Base-by-base conservation (phyloP, 805 yeast species). In the Hanseniaspora mollemarum region DNA sequence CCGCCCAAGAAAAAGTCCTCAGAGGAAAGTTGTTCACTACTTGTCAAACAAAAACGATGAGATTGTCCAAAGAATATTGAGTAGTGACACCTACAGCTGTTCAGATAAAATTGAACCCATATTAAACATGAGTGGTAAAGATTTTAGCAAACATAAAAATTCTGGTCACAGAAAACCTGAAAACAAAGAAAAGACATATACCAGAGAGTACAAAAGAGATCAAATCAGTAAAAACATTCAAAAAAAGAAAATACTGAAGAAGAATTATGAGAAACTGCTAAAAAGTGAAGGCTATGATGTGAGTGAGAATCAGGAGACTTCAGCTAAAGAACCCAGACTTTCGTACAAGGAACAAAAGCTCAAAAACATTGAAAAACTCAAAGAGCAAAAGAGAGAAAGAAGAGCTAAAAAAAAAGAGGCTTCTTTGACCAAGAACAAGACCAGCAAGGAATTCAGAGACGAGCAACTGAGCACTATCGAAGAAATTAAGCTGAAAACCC, bases 211-310 rank as follows among this genome's bases (percentile, higher is more conserved):
- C 54, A 59, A 59, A 60, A 71, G 68, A 16, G 73, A 76, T 50
- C 96, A 87, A 54, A 88, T 88, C 59, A 81, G 82, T 59, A 76
- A 74, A 60, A 81, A 92, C 12, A 73, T 88, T 56, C 74, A 77
- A 0, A 94, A 87, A 60, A 76, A 87, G 54, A 85, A 95, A 13
- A 74, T 92, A 59, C 73, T 88, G 56, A 77, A 86, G 69, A 84
- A 81, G 64, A 79, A 77, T 45, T 88, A 88, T 61, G 80, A 85
- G 70, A 87, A 87, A 63, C 69, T 86, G 49, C 63, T 87, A 37
- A 83, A 84, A 55, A 74, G 77, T 46, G 87, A 84, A 57, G 94
- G 88, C 1, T 73, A 74, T 45, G 56, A 66, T 4, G 69, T 74
- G 10, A 81, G 82, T 2, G 75, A 71, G 37, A 56, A 43, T 21